Percentiles rank a stretch among this genome's conserved stretches.
phyloP scores from a whole-genome alignment of 208 protist species.

The Angomonas deanei region DNA sequence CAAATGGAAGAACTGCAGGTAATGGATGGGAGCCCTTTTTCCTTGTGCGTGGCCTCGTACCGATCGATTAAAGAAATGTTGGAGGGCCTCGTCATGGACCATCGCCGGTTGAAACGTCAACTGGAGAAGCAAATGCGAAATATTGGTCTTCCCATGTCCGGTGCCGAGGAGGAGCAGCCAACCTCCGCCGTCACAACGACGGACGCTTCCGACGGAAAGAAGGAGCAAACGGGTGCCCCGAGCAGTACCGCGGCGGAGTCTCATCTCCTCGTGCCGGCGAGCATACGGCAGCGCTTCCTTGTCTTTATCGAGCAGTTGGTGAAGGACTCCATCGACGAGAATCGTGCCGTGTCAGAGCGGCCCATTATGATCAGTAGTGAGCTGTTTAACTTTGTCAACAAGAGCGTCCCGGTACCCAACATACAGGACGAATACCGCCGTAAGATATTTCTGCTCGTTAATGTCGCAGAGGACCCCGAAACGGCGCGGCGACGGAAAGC shows the following conservation, averaged over 20 bases:
- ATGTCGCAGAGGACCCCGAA: conserved; percentile 61
- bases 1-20: conserved; percentile 85
- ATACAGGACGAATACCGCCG: conserved; percentile 89
- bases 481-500: conserved; percentile 22
- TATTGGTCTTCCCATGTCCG: conserved; percentile 11
- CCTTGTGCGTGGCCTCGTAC: conserved; percentile 71
- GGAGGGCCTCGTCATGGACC: conserved; percentile 50
- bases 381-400: conserved; percentile 70
- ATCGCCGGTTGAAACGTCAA: conserved; percentile 46
- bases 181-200: background rate
- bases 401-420: conserved; percentile 76
- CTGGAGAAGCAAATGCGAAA: conserved; percentile 27
- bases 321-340: conserved; percentile 61
- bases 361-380: conserved; percentile 68
- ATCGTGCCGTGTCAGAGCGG: conserved; percentile 19
- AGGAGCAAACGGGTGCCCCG: background rate
- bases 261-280: conserved; percentile 24
- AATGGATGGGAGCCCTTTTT: conserved; percentile 81
- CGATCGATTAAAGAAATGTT: conserved; percentile 74
- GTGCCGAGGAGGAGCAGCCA: background rate
- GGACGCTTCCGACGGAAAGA: background rate
- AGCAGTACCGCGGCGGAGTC: background rate
- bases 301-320: conserved; percentile 73
- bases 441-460: conserved; percentile 88
- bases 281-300: conserved; percentile 75